phyloP scores from a whole-genome alignment of 2,329 filamentous ascomycete species.

The Beauveria pseudobassiana region DNA sequence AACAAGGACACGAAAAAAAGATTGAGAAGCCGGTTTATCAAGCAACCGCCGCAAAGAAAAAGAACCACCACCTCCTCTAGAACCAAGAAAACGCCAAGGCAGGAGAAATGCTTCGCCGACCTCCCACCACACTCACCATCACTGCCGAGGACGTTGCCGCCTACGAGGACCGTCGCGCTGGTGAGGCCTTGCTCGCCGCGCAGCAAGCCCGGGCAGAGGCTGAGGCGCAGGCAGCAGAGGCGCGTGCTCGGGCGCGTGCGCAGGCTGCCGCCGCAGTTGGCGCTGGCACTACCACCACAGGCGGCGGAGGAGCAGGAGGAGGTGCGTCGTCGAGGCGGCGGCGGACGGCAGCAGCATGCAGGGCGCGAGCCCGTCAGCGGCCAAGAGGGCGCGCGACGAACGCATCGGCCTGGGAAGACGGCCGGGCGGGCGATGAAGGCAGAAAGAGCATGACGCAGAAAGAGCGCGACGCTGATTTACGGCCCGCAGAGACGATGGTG shows the following conservation, averaged over 20 bases:
- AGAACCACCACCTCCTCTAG: background rate
- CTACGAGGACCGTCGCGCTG: constrained; percentile 57
- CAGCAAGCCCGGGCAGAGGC: constrained; percentile 24
- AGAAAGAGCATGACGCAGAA: background rate
- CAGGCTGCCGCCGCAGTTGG: background rate
- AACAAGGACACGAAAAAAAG: background rate
- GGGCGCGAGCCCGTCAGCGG: constrained; percentile 17
- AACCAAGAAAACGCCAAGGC: background rate
- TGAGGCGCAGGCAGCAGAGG: constrained; percentile 5
- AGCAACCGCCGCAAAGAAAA: too few species aligned
- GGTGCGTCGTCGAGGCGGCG: constrained; percentile 14
- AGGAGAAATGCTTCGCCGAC: constrained; percentile 53
- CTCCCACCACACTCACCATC: constrained; percentile 59
- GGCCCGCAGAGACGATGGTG: too few species aligned
- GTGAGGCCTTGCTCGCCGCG: constrained; percentile 29
- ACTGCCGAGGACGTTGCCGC: constrained; percentile 63
- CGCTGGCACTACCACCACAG: constrained; percentile 3
- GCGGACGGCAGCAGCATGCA: constrained; percentile 11
- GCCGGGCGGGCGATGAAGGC: constrained; percentile 12
- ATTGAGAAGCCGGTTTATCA: background rate
- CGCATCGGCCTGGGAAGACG: constrained; percentile 27
- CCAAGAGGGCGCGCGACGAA: constrained; percentile 28
- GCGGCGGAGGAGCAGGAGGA: constrained; percentile 14
- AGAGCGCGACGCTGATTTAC: too few species aligned
- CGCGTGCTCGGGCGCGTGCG: constrained; percentile 6